Evolutionary conservation across 2,329 filamentous ascomycete genomes (phyloP).

Genomic region (Colletotrichum salicis): DNA sequence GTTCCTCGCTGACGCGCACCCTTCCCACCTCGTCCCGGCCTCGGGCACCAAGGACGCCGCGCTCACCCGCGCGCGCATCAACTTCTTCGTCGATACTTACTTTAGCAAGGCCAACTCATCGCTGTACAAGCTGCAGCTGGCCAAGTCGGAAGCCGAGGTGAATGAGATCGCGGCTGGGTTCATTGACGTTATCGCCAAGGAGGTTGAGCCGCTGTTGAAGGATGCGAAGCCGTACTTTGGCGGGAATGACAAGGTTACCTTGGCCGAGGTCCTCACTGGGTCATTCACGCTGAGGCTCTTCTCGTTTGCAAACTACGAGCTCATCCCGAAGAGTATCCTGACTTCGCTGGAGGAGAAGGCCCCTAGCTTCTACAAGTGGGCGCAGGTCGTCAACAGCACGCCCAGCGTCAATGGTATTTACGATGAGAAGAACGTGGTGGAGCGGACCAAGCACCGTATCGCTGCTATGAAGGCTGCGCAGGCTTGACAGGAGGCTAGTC

Average conservation of each 20-base stretch:
- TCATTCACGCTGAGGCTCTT: conserved; percentile 74
- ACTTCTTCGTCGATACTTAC: conserved; percentile 79
- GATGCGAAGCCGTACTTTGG: conserved; percentile 71
- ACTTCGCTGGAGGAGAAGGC: conserved; percentile 61
- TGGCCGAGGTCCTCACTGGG: conserved; percentile 76
- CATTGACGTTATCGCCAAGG: conserved; percentile 70
- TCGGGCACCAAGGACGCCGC: conserved; percentile 64
- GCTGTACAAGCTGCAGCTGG: conserved; percentile 58
- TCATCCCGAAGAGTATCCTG: conserved; percentile 62
- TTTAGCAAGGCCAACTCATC: conserved; percentile 66
- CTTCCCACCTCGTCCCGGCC: conserved; percentile 72
- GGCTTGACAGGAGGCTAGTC: neutral
- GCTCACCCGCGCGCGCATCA: conserved; percentile 71
- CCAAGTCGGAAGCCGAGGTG: conserved; percentile 61
- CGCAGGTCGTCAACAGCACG: conserved; percentile 66
- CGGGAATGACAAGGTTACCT: conserved; percentile 71
- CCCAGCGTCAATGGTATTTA: conserved; percentile 75
- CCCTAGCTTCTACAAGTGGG: conserved; percentile 78
- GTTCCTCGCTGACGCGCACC: conserved; percentile 76
- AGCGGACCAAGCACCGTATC: conserved; percentile 53
- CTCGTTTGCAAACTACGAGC: conserved; percentile 61
- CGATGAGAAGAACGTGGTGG: conserved; percentile 60
- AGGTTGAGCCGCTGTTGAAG: conserved; percentile 76
- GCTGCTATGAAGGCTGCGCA: conserved; percentile 32
- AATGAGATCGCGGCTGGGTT: conserved; percentile 60